Evolutionary conservation across 495 filamentous ascomycete species (phyloP).

Genomic region (Aspergillus indologenus): DNA sequence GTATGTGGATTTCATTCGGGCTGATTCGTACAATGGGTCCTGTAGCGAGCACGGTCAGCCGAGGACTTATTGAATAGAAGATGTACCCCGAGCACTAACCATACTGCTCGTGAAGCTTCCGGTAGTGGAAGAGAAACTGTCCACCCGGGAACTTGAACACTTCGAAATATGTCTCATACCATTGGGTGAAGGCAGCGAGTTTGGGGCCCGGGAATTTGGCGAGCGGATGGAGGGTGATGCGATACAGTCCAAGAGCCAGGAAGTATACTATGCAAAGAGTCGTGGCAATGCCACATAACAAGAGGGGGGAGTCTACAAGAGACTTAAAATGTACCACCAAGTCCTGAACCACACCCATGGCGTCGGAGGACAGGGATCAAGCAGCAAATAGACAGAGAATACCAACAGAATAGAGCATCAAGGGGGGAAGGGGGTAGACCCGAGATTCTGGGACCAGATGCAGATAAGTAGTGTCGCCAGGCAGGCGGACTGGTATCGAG

Average conservation of each 20-base stretch:
- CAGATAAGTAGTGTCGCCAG: background rate
- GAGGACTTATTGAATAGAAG: background rate
- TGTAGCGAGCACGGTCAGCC: conserved; percentile 9
- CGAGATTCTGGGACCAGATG: background rate
- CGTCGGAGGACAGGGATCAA: background rate
- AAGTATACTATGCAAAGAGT: background rate
- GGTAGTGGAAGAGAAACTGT: conserved; percentile 18
- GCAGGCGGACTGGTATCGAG: background rate
- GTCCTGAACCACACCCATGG: conserved; percentile 12
- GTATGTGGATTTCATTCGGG: conserved; percentile 45
- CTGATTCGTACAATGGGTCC: conserved; percentile 49
- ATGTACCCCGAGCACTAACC: background rate
- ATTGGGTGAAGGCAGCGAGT: conserved; percentile 29
- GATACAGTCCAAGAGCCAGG: conserved; percentile 19
- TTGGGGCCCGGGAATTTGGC: conserved; percentile 31
- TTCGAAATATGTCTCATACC: conserved; percentile 34
- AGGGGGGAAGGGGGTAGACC: background rate
- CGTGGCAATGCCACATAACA: background rate
- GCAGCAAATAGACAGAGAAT: background rate
- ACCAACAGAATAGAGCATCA: background rate
- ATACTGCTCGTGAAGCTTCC: conserved; percentile 12
- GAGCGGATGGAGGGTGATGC: conserved; percentile 28
- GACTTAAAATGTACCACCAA: background rate
- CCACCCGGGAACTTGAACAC: conserved; percentile 12
- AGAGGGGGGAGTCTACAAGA: background rate